phyloP scores from a whole-genome alignment of 768 basidiomycete species.

The Podaxis rugospora region DNA sequence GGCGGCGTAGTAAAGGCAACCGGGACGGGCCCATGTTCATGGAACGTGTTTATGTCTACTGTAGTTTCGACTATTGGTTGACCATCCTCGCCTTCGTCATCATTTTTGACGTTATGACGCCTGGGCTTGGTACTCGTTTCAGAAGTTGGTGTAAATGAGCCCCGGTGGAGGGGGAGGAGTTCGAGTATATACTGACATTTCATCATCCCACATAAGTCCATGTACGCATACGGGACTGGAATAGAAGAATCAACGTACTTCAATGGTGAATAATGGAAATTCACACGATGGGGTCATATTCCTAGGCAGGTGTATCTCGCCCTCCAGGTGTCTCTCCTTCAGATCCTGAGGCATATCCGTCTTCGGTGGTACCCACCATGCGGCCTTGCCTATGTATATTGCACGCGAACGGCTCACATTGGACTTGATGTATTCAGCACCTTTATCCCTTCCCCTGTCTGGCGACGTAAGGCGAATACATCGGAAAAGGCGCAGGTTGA shows the following conservation, averaged over 20 bases:
- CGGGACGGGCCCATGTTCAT: not conserved
- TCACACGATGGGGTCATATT: not conserved
- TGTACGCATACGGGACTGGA: not conserved
- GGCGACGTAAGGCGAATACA: not conserved
- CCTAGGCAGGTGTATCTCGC: not conserved
- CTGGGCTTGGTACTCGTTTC: not conserved
- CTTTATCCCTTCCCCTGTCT: not conserved
- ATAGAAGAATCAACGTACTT: not conserved
- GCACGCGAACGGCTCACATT: not conserved
- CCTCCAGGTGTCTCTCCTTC: not conserved
- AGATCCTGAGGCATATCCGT: not conserved
- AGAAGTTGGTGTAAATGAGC: not conserved
- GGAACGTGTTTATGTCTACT: not conserved
- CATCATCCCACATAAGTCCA: not conserved
- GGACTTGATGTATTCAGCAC: not conserved
- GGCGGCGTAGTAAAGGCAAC: not conserved
- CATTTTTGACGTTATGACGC: not conserved
- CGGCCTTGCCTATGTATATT: not conserved
- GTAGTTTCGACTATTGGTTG: not conserved
- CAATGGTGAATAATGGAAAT: not conserved
- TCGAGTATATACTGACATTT: slow-evolving; percentile 11
- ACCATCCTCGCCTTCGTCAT: not conserved
- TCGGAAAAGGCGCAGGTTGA: not conserved
- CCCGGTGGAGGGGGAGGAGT: slow-evolving; percentile 4
- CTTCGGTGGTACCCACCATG: not conserved